Base-by-base conservation (phyloP, 2,329 filamentous ascomycete species). In the Alternaria gaisen region DNA sequence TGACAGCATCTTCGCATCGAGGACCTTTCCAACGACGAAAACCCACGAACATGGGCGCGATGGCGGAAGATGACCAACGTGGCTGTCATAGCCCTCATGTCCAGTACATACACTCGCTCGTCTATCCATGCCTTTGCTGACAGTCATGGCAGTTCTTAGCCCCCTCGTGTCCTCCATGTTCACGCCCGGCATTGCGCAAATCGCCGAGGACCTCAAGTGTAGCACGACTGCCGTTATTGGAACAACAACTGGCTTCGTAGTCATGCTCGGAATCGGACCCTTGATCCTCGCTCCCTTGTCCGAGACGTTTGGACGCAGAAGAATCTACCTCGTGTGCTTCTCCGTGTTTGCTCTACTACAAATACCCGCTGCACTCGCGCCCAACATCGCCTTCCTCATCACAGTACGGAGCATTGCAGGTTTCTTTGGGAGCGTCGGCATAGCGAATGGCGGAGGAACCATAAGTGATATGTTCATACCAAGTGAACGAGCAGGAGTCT, bases 391-490 rank as follows among this genome's bases (percentile, higher is more conserved):
- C 0, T 78, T 69, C 64, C 70, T 85, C 14, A 81, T 85, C 40
- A 77, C 75, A 1, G 73, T 83, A 42, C 74, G 83, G 38, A 82
- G 81, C 3, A 58, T 85, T 4, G 69, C 80, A 3, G 83, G 83
- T 5, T 84, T 85, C 71, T 85, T 84, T 66, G 83, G 83, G 1
- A 82, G 79, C 62, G 80, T 85, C 0, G 82, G 81, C 0, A 81
- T 84, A 47, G 81, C 83, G 0, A 84, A 83, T 68, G 84, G 84
- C 1, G 83, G 83, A 7, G 83, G 83, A 1, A 84, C 81, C 0
- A 82, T 85, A n/a, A 79, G 74, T 48, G 84, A 85, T 54, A 85
- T 85, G 82, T 85, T 84, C 56, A 65, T 77, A 24, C 80, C 82
- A 0, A 77, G 70, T 24, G 76, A 84, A 59, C 71, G 83, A 60